These are phyloP conservation scores for Halenospora varia DNA, from an alignment of 495 filamentous ascomycete species.

Conservation along the genomic window DNA sequence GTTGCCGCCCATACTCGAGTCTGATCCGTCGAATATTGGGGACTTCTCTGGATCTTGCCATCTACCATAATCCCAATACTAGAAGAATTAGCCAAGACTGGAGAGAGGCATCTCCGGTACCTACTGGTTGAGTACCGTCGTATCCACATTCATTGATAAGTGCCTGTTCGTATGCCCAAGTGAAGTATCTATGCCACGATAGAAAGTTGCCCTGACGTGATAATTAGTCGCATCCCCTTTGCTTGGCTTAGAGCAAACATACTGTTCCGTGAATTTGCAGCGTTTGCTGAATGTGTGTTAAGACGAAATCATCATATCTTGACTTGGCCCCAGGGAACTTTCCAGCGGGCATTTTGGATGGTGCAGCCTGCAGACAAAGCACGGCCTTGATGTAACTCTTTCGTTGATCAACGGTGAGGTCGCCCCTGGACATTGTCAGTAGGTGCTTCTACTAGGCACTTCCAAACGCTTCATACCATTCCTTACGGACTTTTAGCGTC, in stretches of 20 bases:
- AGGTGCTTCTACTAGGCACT: no score
- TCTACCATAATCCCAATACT: conserved; percentile 48
- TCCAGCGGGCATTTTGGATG: conserved; percentile 36
- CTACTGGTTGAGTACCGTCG: conserved; percentile 37
- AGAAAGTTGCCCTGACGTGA: conserved; percentile 46
- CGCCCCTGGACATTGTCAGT: conserved; percentile 28
- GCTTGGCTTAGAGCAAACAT: neutral
- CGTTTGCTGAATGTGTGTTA: conserved; percentile 59
- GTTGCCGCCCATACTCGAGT: conserved; percentile 59
- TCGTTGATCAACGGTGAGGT: conserved; percentile 33
- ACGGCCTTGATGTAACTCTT: conserved; percentile 58
- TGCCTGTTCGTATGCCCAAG: conserved; percentile 60
- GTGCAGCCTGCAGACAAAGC: conserved; percentile 54
- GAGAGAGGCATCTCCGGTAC: neutral
- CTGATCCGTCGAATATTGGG: conserved; percentile 60
- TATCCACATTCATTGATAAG: conserved; percentile 69
- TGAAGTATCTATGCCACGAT: conserved; percentile 69
- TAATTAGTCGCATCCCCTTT: neutral
- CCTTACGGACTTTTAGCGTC: conserved; percentile 41
- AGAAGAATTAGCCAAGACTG: neutral
- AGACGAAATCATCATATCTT: conserved; percentile 66
- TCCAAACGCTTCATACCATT: no score
- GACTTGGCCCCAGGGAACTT: conserved; percentile 32
- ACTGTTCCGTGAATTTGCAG: conserved; percentile 54
- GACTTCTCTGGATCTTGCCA: conserved; percentile 48